phyloP scores from a whole-genome alignment of 768 basidiomycete species.

The Russula griseocarnosa region DNA sequence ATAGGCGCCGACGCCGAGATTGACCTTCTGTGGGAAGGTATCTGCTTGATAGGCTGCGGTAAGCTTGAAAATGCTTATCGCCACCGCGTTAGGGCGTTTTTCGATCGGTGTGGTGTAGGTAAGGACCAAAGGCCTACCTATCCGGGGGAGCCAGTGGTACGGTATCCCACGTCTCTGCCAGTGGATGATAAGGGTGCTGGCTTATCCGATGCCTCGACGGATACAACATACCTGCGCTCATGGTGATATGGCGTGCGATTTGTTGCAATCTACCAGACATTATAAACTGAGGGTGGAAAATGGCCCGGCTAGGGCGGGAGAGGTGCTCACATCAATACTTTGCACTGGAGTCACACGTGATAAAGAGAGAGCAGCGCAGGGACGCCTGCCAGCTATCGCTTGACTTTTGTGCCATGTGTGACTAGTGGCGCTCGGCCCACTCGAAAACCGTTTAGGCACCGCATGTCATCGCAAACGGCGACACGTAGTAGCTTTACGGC shows the following conservation, averaged over 20 bases:
- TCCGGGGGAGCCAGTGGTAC: constrained; percentile 88
- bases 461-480: neutral
- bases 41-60: constrained; percentile 88
- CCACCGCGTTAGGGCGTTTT: constrained; percentile 17
- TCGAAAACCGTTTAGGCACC: neutral
- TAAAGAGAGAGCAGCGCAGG: neutral
- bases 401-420: neutral
- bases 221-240: constrained; percentile 45
- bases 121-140: constrained; percentile 46
- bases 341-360: neutral
- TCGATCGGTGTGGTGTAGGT: neutral
- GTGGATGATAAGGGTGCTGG: constrained; percentile 10
- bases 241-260: constrained; percentile 49
- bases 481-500: neutral
- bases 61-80: constrained; percentile 80
- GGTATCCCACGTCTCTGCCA: constrained; percentile 70
- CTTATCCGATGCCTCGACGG: constrained; percentile 8
- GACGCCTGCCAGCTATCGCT: neutral
- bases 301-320: neutral
- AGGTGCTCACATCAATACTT: neutral
- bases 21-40: constrained; percentile 71
- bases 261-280: constrained; percentile 63
- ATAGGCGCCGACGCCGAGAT: constrained; percentile 91
- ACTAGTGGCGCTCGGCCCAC: neutral
- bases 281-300: neutral